These are phyloP conservation scores for Taiozyma sp. DNA, from an alignment of 1,139 yeast species.

Conservation along the genomic window DNA sequence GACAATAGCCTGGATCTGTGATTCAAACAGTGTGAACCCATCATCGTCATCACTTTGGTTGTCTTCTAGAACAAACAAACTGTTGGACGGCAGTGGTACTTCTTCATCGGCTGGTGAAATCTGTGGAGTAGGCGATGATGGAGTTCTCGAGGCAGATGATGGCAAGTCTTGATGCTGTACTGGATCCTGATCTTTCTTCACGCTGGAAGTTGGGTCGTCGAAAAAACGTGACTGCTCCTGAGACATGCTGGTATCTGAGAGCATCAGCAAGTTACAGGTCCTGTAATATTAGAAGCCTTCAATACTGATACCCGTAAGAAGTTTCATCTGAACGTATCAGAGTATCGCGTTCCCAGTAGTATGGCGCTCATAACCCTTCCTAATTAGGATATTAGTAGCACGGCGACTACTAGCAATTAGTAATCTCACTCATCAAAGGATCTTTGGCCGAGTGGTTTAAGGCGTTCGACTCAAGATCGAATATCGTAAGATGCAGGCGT, in stretches of 20 bases:
- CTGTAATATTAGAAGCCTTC: background rate
- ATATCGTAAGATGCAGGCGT: too few species aligned
- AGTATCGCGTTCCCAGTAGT: too few species aligned
- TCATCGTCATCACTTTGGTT: conserved; percentile 14
- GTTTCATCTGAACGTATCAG: background rate
- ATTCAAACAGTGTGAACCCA: conserved; percentile 18
- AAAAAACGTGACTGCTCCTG: background rate
- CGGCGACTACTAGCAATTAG: too few species aligned
- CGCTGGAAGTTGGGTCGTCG: conserved; percentile 1
- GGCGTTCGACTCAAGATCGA: too few species aligned
- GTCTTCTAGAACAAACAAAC: conserved; percentile 16
- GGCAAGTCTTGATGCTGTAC: background rate
- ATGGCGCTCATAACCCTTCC: background rate
- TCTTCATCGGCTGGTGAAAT: background rate
- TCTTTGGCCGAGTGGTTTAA: too few species aligned
- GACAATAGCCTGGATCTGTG: conserved; percentile 21
- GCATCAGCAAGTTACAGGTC: background rate
- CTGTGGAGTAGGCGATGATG: background rate
- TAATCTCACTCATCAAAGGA: too few species aligned
- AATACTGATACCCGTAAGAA: background rate
- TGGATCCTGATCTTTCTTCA: background rate
- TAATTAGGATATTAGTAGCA: background rate
- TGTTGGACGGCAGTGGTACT: background rate
- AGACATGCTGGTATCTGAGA: background rate
- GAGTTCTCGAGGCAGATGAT: background rate